Evolutionary conservation across 1,139 yeast species (phyloP).

Genomic region (Lodderomyces theae): DNA sequence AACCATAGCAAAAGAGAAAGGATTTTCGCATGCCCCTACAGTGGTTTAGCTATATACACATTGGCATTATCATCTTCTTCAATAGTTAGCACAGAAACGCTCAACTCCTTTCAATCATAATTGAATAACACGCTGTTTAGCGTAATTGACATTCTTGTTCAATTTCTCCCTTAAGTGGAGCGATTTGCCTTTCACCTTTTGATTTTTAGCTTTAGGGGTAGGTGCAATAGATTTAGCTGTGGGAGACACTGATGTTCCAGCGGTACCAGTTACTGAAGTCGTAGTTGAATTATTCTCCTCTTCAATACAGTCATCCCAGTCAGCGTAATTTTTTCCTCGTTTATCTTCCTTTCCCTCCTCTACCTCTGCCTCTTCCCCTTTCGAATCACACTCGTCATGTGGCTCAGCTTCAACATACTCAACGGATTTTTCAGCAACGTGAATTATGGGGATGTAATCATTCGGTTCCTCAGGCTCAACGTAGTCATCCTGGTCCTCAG

Average conservation of each 20-base stretch:
- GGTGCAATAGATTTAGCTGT: background rate
- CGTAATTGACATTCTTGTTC: background rate
- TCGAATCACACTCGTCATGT: conserved; percentile 6
- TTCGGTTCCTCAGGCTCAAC: conserved; percentile 17
- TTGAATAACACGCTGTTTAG: background rate
- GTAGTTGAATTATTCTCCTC: conserved; percentile 1
- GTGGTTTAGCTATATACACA: background rate
- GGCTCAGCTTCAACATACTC: conserved; percentile 15
- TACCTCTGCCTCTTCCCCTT: background rate
- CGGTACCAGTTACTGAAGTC: background rate
- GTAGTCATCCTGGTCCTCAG: conserved; percentile 26
- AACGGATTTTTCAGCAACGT: conserved; percentile 17
- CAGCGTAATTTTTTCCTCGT: background rate
- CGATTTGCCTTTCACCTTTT: conserved; percentile 8
- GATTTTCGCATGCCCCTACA: too few relatives aligned
- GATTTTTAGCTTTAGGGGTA: conserved; percentile 1
- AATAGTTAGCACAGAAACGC: too few relatives aligned
- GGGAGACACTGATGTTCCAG: conserved; percentile 1
- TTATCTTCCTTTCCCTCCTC: background rate
- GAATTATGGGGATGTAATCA: conserved; percentile 19
- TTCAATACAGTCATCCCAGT: conserved; percentile 1
- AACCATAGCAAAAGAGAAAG: too few relatives aligned
- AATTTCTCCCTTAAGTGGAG: conserved; percentile 5
- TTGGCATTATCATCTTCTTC: too few relatives aligned
- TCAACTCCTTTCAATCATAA: background rate